Percentiles rank a stretch among this genome's conserved stretches.
phyloP scores from a whole-genome alignment of 257 asterid species.

The Paraleonurus japonicus region DNA sequence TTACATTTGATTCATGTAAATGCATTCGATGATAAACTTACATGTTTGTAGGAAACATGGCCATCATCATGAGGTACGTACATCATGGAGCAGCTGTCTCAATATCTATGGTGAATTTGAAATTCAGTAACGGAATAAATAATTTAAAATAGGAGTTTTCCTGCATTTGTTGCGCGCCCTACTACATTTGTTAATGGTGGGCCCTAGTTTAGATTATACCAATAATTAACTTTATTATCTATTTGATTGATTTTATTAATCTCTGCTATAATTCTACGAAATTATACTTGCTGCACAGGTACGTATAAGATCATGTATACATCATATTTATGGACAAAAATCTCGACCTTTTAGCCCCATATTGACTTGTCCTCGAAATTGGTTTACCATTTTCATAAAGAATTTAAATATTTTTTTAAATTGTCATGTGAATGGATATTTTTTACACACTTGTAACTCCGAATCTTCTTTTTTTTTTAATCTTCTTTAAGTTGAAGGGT shows the following conservation, averaged over 20 bases:
- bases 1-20: conserved; percentile 17
- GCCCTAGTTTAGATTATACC: background rate
- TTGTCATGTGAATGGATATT: background rate
- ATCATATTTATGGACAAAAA: background rate
- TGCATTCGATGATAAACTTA: conserved; percentile 22
- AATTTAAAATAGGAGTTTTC: background rate
- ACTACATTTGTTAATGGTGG: background rate
- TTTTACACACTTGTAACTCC: background rate
- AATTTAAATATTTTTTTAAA: background rate
- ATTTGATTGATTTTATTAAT: background rate
- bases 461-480: background rate
- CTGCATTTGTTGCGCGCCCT: background rate
- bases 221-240: background rate
- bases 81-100: background rate
- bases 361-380: background rate
- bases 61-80: conserved; percentile 23
- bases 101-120: background rate
- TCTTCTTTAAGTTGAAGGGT: too few relatives aligned
- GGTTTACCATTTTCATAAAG: background rate
- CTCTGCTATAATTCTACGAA: background rate
- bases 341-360: background rate
- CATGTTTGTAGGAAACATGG: conserved; percentile 21
- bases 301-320: background rate
- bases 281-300: background rate
- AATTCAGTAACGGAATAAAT: background rate